Conservation (phyloP, 257 asterid genomes). For the Dorcoceras hygrometricum region DNA sequence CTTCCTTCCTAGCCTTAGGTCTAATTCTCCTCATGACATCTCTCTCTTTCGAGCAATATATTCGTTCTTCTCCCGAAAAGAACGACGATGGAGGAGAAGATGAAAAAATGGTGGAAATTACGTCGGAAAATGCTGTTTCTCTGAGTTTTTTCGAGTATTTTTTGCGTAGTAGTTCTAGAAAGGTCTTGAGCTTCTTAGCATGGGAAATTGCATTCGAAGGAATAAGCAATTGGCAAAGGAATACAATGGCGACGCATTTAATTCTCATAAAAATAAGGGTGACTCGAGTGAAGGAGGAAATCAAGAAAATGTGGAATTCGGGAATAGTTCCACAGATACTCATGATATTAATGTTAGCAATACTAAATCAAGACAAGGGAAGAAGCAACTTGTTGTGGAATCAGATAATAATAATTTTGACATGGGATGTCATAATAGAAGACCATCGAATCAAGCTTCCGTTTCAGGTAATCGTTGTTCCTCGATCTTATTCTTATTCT, state of each 20-base stretch:
- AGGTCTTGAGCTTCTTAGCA: conserved; percentile 10
- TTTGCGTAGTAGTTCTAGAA: conserved; percentile 15
- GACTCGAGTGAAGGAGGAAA: not conserved
- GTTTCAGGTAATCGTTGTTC: conserved; percentile 27
- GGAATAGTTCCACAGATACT: not conserved
- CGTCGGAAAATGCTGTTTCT: not conserved
- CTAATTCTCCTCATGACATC: not conserved
- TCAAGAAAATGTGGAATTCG: not conserved
- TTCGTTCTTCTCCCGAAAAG: not conserved
- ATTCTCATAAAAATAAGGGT: not conserved
- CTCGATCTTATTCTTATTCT: not conserved
- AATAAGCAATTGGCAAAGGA: conserved; percentile 19
- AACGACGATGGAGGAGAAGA: conserved; percentile 15
- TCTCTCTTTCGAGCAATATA: conserved; percentile 22
- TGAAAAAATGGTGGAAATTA: conserved; percentile 23
- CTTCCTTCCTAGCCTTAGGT: conserved; percentile 6
- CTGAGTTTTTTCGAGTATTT: not conserved
- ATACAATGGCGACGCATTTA: not conserved
- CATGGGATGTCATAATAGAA: not conserved
- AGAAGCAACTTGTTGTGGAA: not conserved
- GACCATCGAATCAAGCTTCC: conserved; percentile 15
- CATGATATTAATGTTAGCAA: not conserved
- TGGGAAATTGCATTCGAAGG: conserved; percentile 45
- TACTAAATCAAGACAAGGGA: too few species aligned
- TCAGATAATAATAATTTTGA: not conserved